Base-by-base conservation (phyloP, 805 yeast species). In the Schwanniomyces occidentalis region DNA sequence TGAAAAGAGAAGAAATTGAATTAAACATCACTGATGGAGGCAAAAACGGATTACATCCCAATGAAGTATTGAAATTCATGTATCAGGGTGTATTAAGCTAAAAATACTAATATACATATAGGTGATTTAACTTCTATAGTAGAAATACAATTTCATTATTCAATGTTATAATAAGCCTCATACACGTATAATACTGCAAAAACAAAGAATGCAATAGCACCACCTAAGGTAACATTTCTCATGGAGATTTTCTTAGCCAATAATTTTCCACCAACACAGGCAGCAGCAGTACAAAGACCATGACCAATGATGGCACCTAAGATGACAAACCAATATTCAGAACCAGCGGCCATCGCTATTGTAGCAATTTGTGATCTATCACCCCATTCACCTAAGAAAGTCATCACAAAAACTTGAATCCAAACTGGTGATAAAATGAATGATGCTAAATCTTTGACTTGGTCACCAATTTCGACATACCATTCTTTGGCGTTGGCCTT, bases 311-410 rank as follows among this genome's bases (percentile, higher is more conserved):
- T 78, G 14, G 95, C 95, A 42, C 99, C 99, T 30, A 81, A 48
- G 30, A 91, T 87, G 24, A 90, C 95, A 47, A 73, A 72, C 90
- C 93, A 82, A 64, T 88, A 93, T 59, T 89, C 85, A 27, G 88
- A 81, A 24, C 96, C 96, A 1, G 99, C 96, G 34, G 98, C 97
- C 95, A 93, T 85, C 25, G 98, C 98, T 51, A 93, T 89, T 21
- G 97, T 93, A 27, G 97, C 96, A 37, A 93, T 88, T 66, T 93
- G 99, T 8, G 97, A 89, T 52, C 99, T 80, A 62, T 93, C 99
- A 33, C 99, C 99, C 95, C 98, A 89, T 66, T 93, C 99, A 41
- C 97, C 99, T 32, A 93, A 67, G 59, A 93, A 93, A 4, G 96
- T 87, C 98, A 93, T 91, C 35, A 80, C 79, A 55, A 93, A 93